These are phyloP conservation scores for Rosellinia necatrix DNA, from an alignment of 2,329 filamentous ascomycete species.

Conservation along the genomic window DNA sequence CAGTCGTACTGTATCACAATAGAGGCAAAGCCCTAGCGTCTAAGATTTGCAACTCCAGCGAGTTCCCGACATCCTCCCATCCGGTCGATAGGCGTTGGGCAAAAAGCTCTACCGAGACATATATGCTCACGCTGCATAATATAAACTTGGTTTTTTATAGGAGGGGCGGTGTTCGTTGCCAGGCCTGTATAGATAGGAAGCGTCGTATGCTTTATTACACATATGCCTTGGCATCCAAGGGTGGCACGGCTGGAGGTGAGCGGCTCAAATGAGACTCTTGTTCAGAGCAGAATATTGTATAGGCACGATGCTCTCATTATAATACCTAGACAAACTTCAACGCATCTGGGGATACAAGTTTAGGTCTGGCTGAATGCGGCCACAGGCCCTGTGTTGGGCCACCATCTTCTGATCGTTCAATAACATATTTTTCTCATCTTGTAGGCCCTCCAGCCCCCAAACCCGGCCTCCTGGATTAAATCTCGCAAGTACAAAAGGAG, in stretches of 20 bases:
- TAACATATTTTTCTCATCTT: neutral
- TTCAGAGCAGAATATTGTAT: neutral
- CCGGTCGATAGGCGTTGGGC: no score
- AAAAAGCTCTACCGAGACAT: no score
- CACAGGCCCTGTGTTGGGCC: conserved; percentile 2
- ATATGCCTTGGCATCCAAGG: neutral
- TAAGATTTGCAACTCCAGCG: no score
- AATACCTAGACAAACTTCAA: conserved; percentile 12
- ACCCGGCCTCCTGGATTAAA: neutral
- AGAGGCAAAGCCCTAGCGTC: no score
- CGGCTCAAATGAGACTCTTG: neutral
- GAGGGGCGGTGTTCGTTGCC: no score
- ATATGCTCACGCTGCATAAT: no score
- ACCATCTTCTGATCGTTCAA: conserved; percentile 1
- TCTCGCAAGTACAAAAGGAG: conserved; percentile 17
- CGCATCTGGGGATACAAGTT: conserved; percentile 3
- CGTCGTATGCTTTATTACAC: no score
- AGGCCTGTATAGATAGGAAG: no score
- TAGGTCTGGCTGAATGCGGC: neutral
- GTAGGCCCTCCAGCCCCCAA: neutral
- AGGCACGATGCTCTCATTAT: conserved; percentile 18
- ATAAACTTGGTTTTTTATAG: no score
- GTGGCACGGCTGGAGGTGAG: neutral
- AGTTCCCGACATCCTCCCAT: no score
- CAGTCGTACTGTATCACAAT: no score